These are phyloP conservation scores for Geotrichum siamense DNA, from an alignment of 1,139 yeast genomes.

Conservation along the genomic window DNA sequence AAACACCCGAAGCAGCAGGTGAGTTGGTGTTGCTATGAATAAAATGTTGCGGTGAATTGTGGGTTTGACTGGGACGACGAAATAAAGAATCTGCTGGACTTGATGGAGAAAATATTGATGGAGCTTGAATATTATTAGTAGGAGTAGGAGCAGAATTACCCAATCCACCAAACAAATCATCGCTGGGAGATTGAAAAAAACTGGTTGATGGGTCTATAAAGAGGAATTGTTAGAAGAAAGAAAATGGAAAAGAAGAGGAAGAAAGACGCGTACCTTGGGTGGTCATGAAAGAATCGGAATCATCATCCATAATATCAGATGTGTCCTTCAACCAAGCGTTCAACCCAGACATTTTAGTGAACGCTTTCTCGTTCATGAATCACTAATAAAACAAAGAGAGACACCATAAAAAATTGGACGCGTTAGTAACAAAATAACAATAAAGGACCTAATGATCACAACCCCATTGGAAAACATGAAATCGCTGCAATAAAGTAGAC, in stretches of 20 bases:
- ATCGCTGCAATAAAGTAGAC: no score
- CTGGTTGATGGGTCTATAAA: not conserved
- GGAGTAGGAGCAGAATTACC: conserved; percentile 3
- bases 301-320: conserved; percentile 4
- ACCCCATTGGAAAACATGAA: no score
- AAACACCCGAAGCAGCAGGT: conserved; percentile 3
- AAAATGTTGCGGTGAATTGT: conserved; percentile 8
- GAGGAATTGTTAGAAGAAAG: not conserved
- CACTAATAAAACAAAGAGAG: no score
- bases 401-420: no score
- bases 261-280: conserved; percentile 9
- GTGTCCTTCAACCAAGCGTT: conserved; percentile 16
- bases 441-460: no score
- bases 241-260: not conserved
- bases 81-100: conserved; percentile 2
- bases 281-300: conserved; percentile 8
- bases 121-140: conserved; percentile 10
- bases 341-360: conserved; percentile 9
- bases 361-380: no score
- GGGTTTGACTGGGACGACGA: conserved; percentile 9
- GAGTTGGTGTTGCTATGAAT: conserved; percentile 6
- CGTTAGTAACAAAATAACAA: no score
- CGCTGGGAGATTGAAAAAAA: conserved; percentile 8
- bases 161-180: conserved; percentile 6
- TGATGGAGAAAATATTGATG: conserved; percentile 14